Conservation (phyloP, 352 stramenopile genomes). For the Pythium scleroteichum region DNA sequence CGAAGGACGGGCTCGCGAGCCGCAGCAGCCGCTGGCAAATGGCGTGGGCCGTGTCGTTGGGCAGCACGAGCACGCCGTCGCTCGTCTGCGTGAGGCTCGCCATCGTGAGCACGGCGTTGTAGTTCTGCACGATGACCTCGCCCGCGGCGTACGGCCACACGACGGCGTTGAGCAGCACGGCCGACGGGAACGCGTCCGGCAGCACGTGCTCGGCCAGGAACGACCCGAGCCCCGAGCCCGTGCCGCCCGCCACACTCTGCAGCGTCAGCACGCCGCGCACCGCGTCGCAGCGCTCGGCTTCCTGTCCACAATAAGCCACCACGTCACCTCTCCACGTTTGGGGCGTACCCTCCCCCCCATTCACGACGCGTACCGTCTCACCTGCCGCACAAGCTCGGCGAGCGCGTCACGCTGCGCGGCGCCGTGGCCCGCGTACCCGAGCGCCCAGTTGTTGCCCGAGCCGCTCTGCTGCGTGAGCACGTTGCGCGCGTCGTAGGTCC, state of each 20-base stretch:
- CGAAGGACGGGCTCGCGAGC: conserved; percentile 60
- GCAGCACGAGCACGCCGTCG: conserved; percentile 69
- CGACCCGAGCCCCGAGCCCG: conserved; percentile 84
- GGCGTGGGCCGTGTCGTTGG: conserved; percentile 62
- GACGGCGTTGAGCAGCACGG: conserved; percentile 64
- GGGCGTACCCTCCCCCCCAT: background rate
- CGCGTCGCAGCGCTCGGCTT: conserved; percentile 71
- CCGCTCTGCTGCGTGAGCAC: conserved; percentile 61
- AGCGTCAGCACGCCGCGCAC: conserved; percentile 72
- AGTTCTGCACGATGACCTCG: conserved; percentile 90
- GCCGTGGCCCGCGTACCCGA: conserved; percentile 61
- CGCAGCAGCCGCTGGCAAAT: conserved; percentile 60
- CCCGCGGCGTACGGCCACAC: conserved; percentile 85
- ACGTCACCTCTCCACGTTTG: too few relatives aligned
- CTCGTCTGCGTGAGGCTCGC: conserved; percentile 61
- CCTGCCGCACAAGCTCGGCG: conserved; percentile 46
- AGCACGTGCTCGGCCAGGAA: conserved; percentile 72
- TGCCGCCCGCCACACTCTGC: conserved; percentile 87
- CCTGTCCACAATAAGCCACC: conserved; percentile 25
- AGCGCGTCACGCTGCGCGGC: conserved; percentile 40
- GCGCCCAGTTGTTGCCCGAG: conserved; percentile 83
- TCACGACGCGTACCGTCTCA: background rate
- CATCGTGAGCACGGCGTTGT: conserved; percentile 89
- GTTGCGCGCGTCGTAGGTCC: conserved; percentile 50
- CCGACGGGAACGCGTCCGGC: conserved; percentile 57